Evolutionary conservation across 495 filamentous ascomycete genomes (phyloP).

Genomic region (Podospora australis): DNA sequence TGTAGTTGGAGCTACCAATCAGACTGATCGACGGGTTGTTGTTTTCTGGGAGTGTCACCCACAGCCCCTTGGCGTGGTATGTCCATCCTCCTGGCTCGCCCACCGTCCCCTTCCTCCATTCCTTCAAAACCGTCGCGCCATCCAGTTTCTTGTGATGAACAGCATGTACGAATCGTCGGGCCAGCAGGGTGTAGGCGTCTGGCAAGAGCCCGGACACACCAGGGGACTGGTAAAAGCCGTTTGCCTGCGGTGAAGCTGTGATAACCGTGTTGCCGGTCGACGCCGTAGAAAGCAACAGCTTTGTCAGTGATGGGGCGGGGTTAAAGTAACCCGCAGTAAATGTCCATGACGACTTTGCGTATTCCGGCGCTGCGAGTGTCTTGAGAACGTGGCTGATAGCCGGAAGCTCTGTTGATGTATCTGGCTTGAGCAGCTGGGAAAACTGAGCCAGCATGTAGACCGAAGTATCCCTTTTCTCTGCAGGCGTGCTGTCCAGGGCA

Average conservation of each 20-base stretch:
- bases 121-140: conserved; percentile 61
- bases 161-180: conserved; percentile 69
- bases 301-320: conserved; percentile 73
- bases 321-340: conserved; percentile 99
- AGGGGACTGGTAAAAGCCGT: conserved; percentile 88
- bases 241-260: conserved; percentile 89
- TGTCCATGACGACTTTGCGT: conserved; percentile 69
- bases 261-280: conserved; percentile 70
- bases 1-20: conserved; percentile 93
- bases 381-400: conserved; percentile 67
- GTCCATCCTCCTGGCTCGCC: conserved; percentile 83
- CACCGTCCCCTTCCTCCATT: conserved; percentile 83
- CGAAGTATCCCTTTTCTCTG: conserved; percentile 50
- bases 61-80: conserved; percentile 96
- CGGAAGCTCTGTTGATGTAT: conserved; percentile 83
- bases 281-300: conserved; percentile 65
- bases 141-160: conserved; percentile 56
- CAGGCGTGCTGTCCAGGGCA: conserved; percentile 9
- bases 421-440: conserved; percentile 70
- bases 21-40: conserved; percentile 67
- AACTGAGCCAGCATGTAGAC: conserved; percentile 84
- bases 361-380: conserved; percentile 53
- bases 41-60: conserved; percentile 66
- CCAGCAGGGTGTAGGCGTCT: conserved; percentile 82
- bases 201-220: conserved; percentile 88